Conservation (phyloP, 1,284 basidiomycete genomes). For the Ustilago xerochloae region DNA sequence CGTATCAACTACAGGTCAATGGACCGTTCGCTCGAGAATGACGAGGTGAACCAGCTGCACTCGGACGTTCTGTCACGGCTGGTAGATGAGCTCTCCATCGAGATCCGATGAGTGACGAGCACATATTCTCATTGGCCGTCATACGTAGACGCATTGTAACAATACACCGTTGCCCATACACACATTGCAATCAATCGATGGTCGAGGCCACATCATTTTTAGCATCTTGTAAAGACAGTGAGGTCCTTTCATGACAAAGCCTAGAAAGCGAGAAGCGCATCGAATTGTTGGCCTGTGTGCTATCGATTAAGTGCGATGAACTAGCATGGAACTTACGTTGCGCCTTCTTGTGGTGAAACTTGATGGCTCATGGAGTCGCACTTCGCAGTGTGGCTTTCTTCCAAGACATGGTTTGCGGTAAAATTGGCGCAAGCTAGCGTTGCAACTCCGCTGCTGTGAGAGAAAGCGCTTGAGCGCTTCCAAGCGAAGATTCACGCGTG, state of each 20-base stretch:
- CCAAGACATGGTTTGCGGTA: neutral
- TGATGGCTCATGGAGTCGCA: neutral
- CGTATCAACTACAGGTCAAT: conserved; percentile 95
- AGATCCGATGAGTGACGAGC: conserved; percentile 42
- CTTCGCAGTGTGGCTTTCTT: neutral
- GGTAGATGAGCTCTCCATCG: conserved; percentile 68
- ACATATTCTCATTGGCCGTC: neutral
- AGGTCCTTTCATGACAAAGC: too few relatives aligned
- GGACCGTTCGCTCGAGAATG: conserved; percentile 91
- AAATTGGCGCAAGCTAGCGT: neutral
- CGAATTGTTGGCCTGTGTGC: too few relatives aligned
- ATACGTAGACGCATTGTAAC: neutral
- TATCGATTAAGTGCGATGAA: too few relatives aligned
- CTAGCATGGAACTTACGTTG: too few relatives aligned
- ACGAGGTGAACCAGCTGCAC: conserved; percentile 86
- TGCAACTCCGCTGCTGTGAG: neutral
- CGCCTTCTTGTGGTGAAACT: neutral
- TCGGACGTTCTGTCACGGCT: conserved; percentile 69
- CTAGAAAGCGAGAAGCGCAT: too few relatives aligned
- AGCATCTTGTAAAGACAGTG: too few relatives aligned
- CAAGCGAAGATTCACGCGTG: neutral
- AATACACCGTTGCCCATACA: neutral
- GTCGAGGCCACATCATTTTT: too few relatives aligned
- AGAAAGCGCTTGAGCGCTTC: neutral
- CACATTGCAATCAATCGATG: neutral